Conservation (phyloP, 1,139 yeast species). For the Debaryomycetaceae sp. region DNA sequence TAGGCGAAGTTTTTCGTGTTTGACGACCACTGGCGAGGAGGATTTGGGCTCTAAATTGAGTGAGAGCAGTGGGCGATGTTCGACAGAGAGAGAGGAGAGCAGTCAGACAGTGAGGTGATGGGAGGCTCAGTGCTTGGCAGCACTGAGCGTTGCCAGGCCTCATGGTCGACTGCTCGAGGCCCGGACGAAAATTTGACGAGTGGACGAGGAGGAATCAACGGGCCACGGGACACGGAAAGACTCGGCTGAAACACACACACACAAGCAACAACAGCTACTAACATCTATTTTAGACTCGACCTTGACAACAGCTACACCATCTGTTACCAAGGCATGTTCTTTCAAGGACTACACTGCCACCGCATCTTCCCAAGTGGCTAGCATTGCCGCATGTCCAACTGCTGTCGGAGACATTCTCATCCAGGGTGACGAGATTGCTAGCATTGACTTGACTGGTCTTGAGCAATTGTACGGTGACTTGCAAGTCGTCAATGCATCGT, state of each 20-base stretch:
- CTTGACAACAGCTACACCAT: slow-evolving; percentile 48
- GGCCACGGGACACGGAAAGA: background rate
- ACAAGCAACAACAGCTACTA: slow-evolving; percentile 3
- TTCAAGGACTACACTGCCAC: slow-evolving; percentile 62
- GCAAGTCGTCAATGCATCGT: slow-evolving; percentile 60
- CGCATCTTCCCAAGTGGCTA: slow-evolving; percentile 73
- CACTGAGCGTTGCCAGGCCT: background rate
- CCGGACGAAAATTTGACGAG: background rate
- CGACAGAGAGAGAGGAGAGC: too few species aligned
- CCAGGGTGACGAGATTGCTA: slow-evolving; percentile 54
- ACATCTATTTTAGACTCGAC: slow-evolving; percentile 38
- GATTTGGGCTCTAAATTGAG: slow-evolving; percentile 2
- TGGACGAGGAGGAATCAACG: background rate
- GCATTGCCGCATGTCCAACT: slow-evolving; percentile 70
- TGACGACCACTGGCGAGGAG: background rate
- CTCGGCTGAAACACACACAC: background rate
- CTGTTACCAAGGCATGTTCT: slow-evolving; percentile 55
- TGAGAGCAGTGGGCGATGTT: background rate
- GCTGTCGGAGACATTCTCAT: slow-evolving; percentile 77
- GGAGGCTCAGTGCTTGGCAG: background rate
- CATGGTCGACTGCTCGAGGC: background rate
- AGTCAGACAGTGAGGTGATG: background rate
- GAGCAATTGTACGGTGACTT: slow-evolving; percentile 76
- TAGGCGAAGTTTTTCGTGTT: background rate
- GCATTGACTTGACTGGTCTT: slow-evolving; percentile 55